These are phyloP conservation scores for Zygoascus flipseniorum DNA, from an alignment of 805 yeast species.

Conservation along the genomic window DNA sequence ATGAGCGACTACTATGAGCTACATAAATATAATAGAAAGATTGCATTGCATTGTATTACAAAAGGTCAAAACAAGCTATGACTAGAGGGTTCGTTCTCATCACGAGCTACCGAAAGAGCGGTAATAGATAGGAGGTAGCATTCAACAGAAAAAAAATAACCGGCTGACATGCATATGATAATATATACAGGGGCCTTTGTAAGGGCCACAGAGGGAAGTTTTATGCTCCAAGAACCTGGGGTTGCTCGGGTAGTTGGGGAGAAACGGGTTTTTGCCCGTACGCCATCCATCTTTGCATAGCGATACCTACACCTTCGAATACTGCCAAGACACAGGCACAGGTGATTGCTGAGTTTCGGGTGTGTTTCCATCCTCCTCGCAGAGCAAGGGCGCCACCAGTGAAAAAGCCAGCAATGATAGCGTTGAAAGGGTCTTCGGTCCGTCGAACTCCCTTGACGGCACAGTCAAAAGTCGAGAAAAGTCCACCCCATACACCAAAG, in stretches of 20 bases:
- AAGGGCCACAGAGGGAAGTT: neutral
- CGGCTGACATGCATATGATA: neutral
- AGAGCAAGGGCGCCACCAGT: conserved; percentile 97
- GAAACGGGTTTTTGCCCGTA: conserved; percentile 60
- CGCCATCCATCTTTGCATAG: conserved; percentile 86
- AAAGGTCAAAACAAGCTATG: neutral
- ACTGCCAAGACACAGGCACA: conserved; percentile 96
- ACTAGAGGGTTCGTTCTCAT: neutral
- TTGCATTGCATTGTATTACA: too few species aligned
- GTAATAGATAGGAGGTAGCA: neutral
- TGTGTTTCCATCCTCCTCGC: conserved; percentile 98
- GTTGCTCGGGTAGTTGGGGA: conserved; percentile 27
- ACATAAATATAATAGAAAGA: too few species aligned
- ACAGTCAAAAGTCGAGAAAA: conserved; percentile 93
- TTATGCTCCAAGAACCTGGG: conserved; percentile 20
- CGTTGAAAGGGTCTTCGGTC: conserved; percentile 98
- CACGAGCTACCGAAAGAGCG: neutral
- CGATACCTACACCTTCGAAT: conserved; percentile 96
- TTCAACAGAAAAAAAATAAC: neutral
- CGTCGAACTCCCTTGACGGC: conserved; percentile 90
- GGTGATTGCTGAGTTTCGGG: conserved; percentile 91
- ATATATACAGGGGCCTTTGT: neutral
- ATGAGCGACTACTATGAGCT: neutral
- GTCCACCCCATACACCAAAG: conserved; percentile 99
- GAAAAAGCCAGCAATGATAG: conserved; percentile 94